Evolutionary conservation across 768 basidiomycete species (phyloP), one percentile per base, ranked within the genome.

Genomic region (Russula earlei): DNA sequence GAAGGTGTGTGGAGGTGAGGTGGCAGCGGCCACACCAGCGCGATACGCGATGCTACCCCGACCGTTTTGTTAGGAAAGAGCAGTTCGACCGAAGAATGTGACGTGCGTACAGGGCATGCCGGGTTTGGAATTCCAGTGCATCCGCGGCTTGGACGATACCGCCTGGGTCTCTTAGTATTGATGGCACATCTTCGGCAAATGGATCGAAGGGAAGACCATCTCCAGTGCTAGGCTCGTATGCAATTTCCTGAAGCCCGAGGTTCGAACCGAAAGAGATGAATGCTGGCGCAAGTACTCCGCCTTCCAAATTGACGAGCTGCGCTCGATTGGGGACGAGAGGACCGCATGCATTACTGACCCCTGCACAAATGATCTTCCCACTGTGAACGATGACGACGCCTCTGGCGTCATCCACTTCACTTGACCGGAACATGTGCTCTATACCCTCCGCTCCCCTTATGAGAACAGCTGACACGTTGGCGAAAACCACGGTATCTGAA

Each of bases 171-270:
- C 66, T 68, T 2, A 81, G 62, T 49, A 81, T 67, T 7, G 62
- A 61, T 4, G 80, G 77, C 3, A 76, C 64, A 11, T 70, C 66
- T 2, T 67, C 59, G 61, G 65, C 62, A 67, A 81, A 57, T 20
- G 76, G 72, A 57, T 82, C 79, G 46, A 70, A 72, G 2, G 82
- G 78, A 12, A 63, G 55, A 2, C 88, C 88, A 62, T 91, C 89
- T 33, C 72, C 73, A 1, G 85, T 84, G 0, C 77, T 76, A 7
- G 67, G 53, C 66, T 88, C 86, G 25, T 67, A 67, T 1, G 73
- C 66, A 42, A 89, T 89, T 60, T 87, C 82, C 54, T 76, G 72
- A n/a, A 87, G 68, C 10, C 83, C 87, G 20, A 89, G 63, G 2
- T 71, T 64, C 7, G 80, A 71, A 1, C 87, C 88, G 61, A 80